A percentile compares a stretch with the other conserved stretches of the same genome.
phyloP scores from a whole-genome alignment of 768 basidiomycete genomes.

The Trametes cubensis region DNA sequence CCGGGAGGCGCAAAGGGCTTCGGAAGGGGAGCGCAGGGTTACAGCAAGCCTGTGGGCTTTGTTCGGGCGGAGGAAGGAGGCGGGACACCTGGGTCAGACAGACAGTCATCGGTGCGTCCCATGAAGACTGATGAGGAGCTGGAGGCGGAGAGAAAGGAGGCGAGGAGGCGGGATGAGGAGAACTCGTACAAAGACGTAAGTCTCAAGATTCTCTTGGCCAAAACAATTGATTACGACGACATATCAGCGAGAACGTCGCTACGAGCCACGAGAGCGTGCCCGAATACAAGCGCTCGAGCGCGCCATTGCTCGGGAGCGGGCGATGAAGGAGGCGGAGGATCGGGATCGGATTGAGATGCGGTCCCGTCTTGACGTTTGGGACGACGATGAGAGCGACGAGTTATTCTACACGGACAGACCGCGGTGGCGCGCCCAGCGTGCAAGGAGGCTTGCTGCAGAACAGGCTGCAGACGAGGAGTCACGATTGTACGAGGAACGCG shows the following conservation, averaged over 20 bases:
- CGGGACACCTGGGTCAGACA: conserved; percentile 33
- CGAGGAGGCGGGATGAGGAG: conserved; percentile 77
- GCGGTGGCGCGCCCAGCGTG: conserved; percentile 83
- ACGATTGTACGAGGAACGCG: conserved; percentile 78
- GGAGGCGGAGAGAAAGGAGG: conserved; percentile 79
- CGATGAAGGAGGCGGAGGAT: conserved; percentile 75
- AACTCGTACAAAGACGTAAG: conserved; percentile 84
- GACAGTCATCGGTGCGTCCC: conserved; percentile 28
- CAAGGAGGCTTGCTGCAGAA: conserved; percentile 72
- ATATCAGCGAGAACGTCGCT: conserved; percentile 85
- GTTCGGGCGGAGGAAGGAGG: conserved; percentile 66
- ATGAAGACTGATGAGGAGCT: conserved; percentile 81
- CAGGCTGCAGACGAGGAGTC: conserved; percentile 85
- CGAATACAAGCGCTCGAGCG: conserved; percentile 80
- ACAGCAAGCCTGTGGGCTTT: conserved; percentile 80
- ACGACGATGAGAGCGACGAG: conserved; percentile 93
- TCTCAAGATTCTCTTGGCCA: conserved; percentile 23
- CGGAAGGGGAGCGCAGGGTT: conserved; percentile 73
- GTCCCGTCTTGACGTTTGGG: conserved; percentile 83
- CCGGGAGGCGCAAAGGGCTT: conserved; percentile 48
- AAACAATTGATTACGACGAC: background rate
- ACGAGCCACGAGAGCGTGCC: conserved; percentile 85
- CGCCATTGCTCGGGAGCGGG: conserved; percentile 70
- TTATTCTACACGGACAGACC: conserved; percentile 88
- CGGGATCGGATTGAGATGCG: conserved; percentile 81